Evolutionary conservation across 441 rosid genomes (phyloP), one percentile per base, ranked within the genome.

Genomic region (Populus hybrid): DNA sequence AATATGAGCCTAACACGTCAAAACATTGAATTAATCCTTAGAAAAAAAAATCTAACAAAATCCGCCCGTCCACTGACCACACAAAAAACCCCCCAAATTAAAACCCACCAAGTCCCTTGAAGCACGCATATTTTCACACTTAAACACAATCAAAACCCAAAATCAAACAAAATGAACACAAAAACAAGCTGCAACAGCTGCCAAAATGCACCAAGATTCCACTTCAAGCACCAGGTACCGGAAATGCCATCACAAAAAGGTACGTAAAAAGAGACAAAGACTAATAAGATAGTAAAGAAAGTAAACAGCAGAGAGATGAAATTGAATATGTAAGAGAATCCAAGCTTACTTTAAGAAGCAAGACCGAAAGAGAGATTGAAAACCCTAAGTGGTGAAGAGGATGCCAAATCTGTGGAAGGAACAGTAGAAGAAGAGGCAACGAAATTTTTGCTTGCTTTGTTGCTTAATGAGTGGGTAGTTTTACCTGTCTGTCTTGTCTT

Each of bases 341-440:
- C 66, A 81, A 73, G 78, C 88, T 74, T 79, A 85, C 88, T 40
- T 75, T 32, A 14, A 71, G 75, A 61, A 70, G 11, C 30, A 57
- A 26, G 28, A 28, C 32, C 23, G 36, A 5, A 53, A 28, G 59
- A 24, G 73, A 30, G 7, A 75, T 24, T 34, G 66, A 77, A 26
- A 78, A 59, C 79, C 80, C 83, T 30, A 69, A 77, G 76, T 28
- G 32, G 19, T 35, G 77, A 72, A 76, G 80, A 11, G 50, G 82
- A 75, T 65, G 79, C 67, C 72, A 77, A 83, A 77, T 81, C 76
- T 65, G 80, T 61, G 82, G 79, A 77, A 78, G 75, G 65, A 72
- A 76, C 76, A 74, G 78, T 30, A 28, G 40, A 76, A 71, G 70
- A 38, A 63, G 72, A 67, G 68, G 84, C 74, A 35, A 53, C 46